Evolutionary conservation across 441 rosid genomes (phyloP), one percentile per base, ranked within the genome.

Genomic region (Metrosideros polymorpha): DNA sequence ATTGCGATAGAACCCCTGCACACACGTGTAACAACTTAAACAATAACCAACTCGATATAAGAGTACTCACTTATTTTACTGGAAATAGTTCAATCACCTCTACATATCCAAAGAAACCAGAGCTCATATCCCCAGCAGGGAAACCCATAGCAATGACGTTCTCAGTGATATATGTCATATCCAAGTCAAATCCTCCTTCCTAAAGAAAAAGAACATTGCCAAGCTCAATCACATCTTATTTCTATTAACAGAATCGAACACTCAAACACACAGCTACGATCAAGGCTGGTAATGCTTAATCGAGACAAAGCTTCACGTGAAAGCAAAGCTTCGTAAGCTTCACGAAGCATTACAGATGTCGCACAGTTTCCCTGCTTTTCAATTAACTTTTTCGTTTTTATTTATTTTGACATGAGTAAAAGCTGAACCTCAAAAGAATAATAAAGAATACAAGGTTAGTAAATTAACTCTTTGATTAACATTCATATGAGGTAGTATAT

Each of bases 131-230:
- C 86, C 99, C 99, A 88, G 99, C 98, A 89, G 99, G 99, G 84
- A 97, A 97, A 14, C 99, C 99, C 99, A 97, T 97, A 24, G 99
- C 99, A 90, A 96, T 96, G 85, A 97, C 91, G 87, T 97, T 97
- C 92, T 97, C 99, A 1, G 97, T 96, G 87, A 96, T 95, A 84
- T 96, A 97, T 45, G 98, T 95, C 95, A 96, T 91, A 89, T 96
- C 99, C 93, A 97, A 92, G 92, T 97, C 98, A 89, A 97, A 97
- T 85, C 96, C 99, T 89, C 98, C 99, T 90, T 98, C 99, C 99
- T 98, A 87, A 84, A 89, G 42, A 75, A 32, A 82, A 89, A 61
- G 47, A 51, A 79, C 15, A 84, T 9, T n/a, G 56, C 83, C 85
- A 85, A 39, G 83, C 63, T 71, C 79, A 39, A 39, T 71, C 47